These are phyloP conservation scores for Penicillium desertorum DNA, from an alignment of 495 filamentous ascomycete genomes.

Conservation along the genomic window DNA sequence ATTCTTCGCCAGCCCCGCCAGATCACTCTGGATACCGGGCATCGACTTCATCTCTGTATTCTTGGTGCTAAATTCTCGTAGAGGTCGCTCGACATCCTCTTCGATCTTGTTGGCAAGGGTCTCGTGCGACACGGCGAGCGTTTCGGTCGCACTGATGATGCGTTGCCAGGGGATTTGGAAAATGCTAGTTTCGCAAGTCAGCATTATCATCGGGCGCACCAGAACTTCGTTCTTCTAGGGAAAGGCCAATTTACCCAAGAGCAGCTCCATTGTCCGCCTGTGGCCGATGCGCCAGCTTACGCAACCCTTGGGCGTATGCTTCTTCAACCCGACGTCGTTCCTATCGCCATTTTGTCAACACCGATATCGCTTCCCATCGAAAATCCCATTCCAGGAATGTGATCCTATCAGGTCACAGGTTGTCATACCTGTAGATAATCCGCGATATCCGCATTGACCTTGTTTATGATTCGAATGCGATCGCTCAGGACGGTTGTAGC, in stretches of 20 bases:
- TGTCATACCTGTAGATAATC: constrained; percentile 89
- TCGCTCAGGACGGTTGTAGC: constrained; percentile 83
- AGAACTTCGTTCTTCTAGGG: constrained; percentile 1
- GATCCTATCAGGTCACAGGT: constrained; percentile 1
- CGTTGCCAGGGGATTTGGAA: constrained; percentile 92
- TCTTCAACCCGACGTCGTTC: constrained; percentile 94
- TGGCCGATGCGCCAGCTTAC: constrained; percentile 70
- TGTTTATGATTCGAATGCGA: constrained; percentile 81
- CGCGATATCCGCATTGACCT: constrained; percentile 86
- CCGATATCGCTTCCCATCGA: not conserved
- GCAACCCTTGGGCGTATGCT: constrained; percentile 77
- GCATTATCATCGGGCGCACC: not conserved
- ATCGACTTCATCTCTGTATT: constrained; percentile 85
- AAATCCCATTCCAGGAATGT: constrained; percentile 10
- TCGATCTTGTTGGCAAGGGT: constrained; percentile 82
- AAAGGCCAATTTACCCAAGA: constrained; percentile 65
- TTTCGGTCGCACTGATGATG: constrained; percentile 76
- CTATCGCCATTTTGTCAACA: constrained; percentile 45
- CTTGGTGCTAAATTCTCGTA: constrained; percentile 68
- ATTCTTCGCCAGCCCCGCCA: constrained; percentile 77
- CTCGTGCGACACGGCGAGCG: constrained; percentile 81
- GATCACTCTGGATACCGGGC: constrained; percentile 76
- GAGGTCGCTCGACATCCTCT: constrained; percentile 81
- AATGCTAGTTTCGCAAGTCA: constrained; percentile 56
- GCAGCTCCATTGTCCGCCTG: constrained; percentile 73